These are phyloP conservation scores for Escallonia herrerae DNA, from an alignment of 129 eudicot species.

Conservation along the genomic window DNA sequence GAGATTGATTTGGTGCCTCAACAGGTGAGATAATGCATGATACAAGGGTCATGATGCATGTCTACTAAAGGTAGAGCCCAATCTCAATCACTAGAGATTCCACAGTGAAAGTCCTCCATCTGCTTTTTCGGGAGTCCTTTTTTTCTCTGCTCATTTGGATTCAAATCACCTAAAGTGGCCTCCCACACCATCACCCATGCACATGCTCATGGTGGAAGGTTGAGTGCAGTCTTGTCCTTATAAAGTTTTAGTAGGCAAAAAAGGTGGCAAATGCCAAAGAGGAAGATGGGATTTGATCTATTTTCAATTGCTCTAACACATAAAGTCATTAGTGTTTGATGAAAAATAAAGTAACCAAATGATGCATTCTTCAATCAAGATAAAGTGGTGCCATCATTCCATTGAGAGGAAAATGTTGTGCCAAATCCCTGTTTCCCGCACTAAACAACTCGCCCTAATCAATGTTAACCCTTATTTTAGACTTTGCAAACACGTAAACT, in stretches of 20 bases:
- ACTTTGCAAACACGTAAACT: not conserved
- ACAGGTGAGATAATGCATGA: slow-evolving; percentile 75
- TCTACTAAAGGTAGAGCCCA: slow-evolving; percentile 59
- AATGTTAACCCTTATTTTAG: not conserved
- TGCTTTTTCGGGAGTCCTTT: slow-evolving; percentile 19
- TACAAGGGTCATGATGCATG: slow-evolving; percentile 80
- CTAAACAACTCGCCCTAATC: slow-evolving; percentile 21
- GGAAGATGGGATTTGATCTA: no score
- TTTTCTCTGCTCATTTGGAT: slow-evolving; percentile 16
- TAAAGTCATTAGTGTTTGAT: no score
- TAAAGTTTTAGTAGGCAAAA: not conserved
- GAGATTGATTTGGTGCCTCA: slow-evolving; percentile 22
- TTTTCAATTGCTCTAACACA: no score
- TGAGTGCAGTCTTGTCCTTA: slow-evolving; percentile 3
- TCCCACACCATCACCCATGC: slow-evolving; percentile 37
- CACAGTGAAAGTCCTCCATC: slow-evolving; percentile 28
- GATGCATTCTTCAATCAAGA: slow-evolving; percentile 4
- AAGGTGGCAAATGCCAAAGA: not conserved
- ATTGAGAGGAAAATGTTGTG: not conserved
- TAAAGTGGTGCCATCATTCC: slow-evolving; percentile 7
- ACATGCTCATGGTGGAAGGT: slow-evolving; percentile 33
- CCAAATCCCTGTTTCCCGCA: slow-evolving; percentile 12
- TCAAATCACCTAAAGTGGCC: slow-evolving; percentile 26
- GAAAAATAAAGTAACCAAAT: slow-evolving; percentile 1
- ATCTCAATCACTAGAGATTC: slow-evolving; percentile 59